These are phyloP conservation scores for Eimeria tenella DNA, from an alignment of 169 alveolate species.

Conservation along the genomic window DNA sequence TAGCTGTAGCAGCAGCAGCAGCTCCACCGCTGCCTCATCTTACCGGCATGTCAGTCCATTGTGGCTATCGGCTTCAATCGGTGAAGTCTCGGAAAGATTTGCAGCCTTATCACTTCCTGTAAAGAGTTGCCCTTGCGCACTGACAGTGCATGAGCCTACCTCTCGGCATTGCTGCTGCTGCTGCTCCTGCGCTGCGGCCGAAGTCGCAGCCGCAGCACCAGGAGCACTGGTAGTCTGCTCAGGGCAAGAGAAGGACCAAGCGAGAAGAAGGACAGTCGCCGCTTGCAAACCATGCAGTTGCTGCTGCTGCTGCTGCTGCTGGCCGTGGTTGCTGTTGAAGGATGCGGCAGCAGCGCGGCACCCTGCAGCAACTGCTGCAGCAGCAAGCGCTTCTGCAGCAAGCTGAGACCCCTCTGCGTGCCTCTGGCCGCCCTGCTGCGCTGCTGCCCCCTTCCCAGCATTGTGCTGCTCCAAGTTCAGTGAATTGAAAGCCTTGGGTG, in stretches of 20 bases:
- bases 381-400: conserved; percentile 45
- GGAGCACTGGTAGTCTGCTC: background rate
- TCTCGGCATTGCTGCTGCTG: conserved; percentile 3
- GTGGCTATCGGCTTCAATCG: background rate
- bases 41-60: background rate
- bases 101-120: background rate
- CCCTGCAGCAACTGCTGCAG: conserved; percentile 20
- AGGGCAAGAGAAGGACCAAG: conserved; percentile 15
- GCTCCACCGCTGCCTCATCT: background rate
- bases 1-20: conserved; percentile 22
- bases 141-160: background rate
- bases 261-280: conserved; percentile 18
- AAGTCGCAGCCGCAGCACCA: background rate
- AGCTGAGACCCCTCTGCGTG: background rate
- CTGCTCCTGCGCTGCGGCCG: background rate
- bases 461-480: background rate
- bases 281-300: background rate
- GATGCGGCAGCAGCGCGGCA: conserved; percentile 2
- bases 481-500: background rate
- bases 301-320: conserved; percentile 47
- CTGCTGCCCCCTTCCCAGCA: background rate
- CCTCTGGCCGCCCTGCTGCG: background rate
- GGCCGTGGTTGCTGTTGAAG: background rate
- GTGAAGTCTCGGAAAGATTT: background rate
- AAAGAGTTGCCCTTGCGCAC: background rate